Percentiles rank a stretch among this genome's conserved stretches.
Evolutionary conservation across 2,329 filamentous ascomycete species (phyloP).

Genomic region (Ophiocordyceps australis): DNA sequence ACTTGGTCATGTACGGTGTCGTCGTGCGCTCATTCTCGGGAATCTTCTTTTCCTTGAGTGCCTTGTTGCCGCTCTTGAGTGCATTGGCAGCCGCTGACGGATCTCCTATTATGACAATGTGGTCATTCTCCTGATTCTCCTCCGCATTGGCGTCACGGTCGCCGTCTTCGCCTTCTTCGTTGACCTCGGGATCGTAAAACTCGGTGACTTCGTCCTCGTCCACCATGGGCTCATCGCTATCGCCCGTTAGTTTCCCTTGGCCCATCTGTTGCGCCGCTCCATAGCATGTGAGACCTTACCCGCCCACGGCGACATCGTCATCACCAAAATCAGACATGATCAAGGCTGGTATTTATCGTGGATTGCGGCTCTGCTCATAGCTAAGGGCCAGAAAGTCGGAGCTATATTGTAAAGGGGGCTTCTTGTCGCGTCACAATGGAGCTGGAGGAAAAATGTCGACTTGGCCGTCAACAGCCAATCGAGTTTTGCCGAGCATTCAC

Average conservation of each 20-base stretch:
- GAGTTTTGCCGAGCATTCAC: too few species aligned
- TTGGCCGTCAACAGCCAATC: too few species aligned
- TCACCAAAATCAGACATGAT: slow-evolving; percentile 61
- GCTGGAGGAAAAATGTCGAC: too few species aligned
- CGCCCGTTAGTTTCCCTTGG: neutral
- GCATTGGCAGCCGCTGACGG: slow-evolving; percentile 38
- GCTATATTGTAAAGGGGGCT: too few species aligned
- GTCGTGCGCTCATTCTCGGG: slow-evolving; percentile 75
- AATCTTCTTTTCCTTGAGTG: slow-evolving; percentile 69
- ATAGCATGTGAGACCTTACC: slow-evolving; percentile 21
- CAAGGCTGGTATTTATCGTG: too few species aligned
- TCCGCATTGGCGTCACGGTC: slow-evolving; percentile 32
- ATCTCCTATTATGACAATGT: slow-evolving; percentile 43
- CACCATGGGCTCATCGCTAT: slow-evolving; percentile 51
- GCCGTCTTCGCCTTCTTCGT: slow-evolving; percentile 30
- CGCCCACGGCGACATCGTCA: slow-evolving; percentile 39
- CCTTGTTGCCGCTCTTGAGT: slow-evolving; percentile 32
- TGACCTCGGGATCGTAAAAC: slow-evolving; percentile 36
- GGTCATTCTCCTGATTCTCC: slow-evolving; percentile 39
- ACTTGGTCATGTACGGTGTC: slow-evolving; percentile 99
- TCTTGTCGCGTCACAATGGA: too few species aligned
- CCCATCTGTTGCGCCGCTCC: slow-evolving; percentile 6
- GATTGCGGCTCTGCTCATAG: too few species aligned
- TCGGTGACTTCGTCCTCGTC: slow-evolving; percentile 50
- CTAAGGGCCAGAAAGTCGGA: too few species aligned